Evolutionary conservation across 495 filamentous ascomycete species (phyloP), one percentile per base, ranked within the genome.

Genomic region (Apodospora peruviana): DNA sequence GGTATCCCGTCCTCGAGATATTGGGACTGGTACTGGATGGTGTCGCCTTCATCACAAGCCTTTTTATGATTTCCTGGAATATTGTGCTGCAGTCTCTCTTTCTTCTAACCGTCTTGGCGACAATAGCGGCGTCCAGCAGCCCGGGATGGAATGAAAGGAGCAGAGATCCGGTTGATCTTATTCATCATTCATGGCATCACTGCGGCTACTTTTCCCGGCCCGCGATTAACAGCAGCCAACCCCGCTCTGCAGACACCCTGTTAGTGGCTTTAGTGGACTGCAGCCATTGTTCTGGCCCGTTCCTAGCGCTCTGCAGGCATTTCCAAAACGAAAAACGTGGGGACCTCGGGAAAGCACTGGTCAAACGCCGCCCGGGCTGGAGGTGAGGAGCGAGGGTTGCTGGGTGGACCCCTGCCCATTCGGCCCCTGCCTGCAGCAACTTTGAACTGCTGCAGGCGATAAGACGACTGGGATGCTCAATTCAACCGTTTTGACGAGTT

Each of bases 401-500:
- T n/a, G n/a, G n/a, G n/a, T n/a, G n/a, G 8, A 29, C 39, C 18
- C 18, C 24, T 12, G 1, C n/a, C 42, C 5, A 5, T 38, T 17
- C 9, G 12, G 11, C 40, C 43, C 27, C 27, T 45, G 43, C 17
- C 18, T 43, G 40, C 40, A 43, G 40, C 32, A 35, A 7, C 32
- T 2, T 2, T 19, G 36, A 37, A 42, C 40, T 18, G n/a, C 34
- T 11, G 44, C 52, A 29, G 19, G 11, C 29, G 47, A 51, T 54
- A 47, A 51, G 51, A 51, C 47, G 32, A 54, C 47, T 55, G 43
- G 60, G 58, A 49, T 43, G 55, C 52, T 32, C 51, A 48, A 53
- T 62, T 62, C 57, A 63, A 27, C 55, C 55, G 57, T 60, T 47
- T 63, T 60, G 47, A 53, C 57, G 49, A 62, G 60, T 57, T 60